Conservation (phyloP, 768 basidiomycete species). For the Trametes sanguinea region DNA sequence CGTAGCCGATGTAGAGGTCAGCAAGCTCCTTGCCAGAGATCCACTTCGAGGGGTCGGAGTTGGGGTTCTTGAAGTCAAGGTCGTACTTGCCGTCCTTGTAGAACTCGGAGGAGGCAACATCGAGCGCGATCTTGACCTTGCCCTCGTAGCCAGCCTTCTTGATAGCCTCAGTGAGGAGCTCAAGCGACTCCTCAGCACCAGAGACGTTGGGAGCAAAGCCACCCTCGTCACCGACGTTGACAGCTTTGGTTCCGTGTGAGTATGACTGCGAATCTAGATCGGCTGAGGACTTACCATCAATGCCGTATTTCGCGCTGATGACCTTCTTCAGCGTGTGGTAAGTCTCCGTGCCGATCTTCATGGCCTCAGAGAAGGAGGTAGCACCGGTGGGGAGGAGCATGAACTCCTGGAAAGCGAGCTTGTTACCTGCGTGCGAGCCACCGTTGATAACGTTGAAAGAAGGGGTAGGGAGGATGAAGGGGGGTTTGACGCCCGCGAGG, state of each 20-base stretch:
- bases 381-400: constrained; percentile 99
- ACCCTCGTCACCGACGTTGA: constrained; percentile 99
- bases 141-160: constrained; percentile 98
- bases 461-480: constrained; percentile 89
- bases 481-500: constrained; percentile 92
- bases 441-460: constrained; percentile 99
- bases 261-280: background rate
- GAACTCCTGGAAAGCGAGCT: constrained; percentile 99
- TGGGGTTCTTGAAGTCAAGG: constrained; percentile 98
- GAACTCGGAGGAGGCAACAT: constrained; percentile 99
- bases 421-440: constrained; percentile 99
- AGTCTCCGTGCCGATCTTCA: constrained; percentile 98
- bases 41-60: constrained; percentile 97
- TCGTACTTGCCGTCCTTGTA: constrained; percentile 99
- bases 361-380: constrained; percentile 87
- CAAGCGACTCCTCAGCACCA: constrained; percentile 96
- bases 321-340: constrained; percentile 99
- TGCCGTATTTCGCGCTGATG: constrained; percentile 98
- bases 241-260: constrained; percentile 54
- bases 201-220: constrained; percentile 98
- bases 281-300: constrained; percentile 70
- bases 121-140: constrained; percentile 98
- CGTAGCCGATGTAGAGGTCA: constrained; percentile 82
- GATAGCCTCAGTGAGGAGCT: constrained; percentile 94
- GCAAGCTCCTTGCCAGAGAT: constrained; percentile 91